Evolutionary conservation across 495 filamentous ascomycete species (phyloP).

Genomic region (Rhypophila decipiens): DNA sequence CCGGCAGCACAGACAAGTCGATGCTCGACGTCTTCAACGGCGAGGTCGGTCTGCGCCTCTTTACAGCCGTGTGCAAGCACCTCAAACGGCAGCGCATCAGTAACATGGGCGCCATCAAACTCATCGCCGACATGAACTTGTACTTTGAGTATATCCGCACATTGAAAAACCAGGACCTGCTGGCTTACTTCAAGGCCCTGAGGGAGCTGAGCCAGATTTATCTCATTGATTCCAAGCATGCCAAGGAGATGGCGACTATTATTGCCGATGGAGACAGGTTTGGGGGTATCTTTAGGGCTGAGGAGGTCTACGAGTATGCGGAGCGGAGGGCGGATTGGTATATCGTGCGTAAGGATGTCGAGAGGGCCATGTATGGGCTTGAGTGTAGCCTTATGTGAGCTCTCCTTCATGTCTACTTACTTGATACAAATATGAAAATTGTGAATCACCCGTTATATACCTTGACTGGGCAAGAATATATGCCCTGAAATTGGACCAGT

Average conservation of each 20-base stretch:
- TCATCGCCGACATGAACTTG: constrained; percentile 94
- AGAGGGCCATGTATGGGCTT: constrained; percentile 96
- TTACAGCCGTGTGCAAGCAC: constrained; percentile 89
- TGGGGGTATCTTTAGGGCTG: constrained; percentile 82
- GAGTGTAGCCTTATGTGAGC: constrained; percentile 86
- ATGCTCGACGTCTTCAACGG: constrained; percentile 98
- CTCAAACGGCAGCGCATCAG: constrained; percentile 91
- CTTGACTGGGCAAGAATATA: no score
- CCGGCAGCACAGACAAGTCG: constrained; percentile 90
- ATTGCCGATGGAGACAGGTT: constrained; percentile 91
- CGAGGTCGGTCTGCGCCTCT: constrained; percentile 90
- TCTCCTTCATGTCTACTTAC: no score
- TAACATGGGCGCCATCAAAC: constrained; percentile 80
- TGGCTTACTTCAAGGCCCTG: constrained; percentile 86
- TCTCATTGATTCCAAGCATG: constrained; percentile 77
- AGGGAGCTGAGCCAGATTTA: constrained; percentile 94
- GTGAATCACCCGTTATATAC: no score
- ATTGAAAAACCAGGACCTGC: constrained; percentile 73
- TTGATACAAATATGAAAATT: no score
- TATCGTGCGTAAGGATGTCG: constrained; percentile 74
- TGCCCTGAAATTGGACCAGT: no score
- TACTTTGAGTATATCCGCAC: constrained; percentile 80
- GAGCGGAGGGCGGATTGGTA: constrained; percentile 94
- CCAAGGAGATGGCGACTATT: constrained; percentile 89
- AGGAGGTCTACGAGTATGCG: constrained; percentile 97